phyloP scores from a whole-genome alignment of 495 filamentous ascomycete species.

The Tetracladium setigerum region DNA sequence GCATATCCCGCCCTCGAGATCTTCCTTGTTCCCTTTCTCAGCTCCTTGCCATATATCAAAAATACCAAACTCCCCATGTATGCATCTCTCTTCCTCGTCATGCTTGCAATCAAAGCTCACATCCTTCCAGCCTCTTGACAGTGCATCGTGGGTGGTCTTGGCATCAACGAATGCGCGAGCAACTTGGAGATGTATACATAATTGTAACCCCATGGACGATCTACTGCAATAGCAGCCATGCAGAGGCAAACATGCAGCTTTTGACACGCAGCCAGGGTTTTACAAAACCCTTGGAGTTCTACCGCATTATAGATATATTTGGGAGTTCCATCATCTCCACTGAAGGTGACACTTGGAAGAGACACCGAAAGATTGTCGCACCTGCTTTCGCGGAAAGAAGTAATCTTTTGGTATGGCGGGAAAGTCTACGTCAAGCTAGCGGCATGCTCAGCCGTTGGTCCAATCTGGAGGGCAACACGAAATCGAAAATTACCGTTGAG shows the following conservation, averaged over 20 bases:
- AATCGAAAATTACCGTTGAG: slow-evolving; percentile 6
- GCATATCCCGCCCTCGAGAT: not conserved
- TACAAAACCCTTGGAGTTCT: slow-evolving; percentile 54
- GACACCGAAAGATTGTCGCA: slow-evolving; percentile 61
- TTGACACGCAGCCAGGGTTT: slow-evolving; percentile 55
- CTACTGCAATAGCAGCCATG: slow-evolving; percentile 42
- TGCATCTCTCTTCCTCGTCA: not conserved
- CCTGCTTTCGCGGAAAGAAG: slow-evolving; percentile 67
- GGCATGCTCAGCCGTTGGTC: slow-evolving; percentile 10
- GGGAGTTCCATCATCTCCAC: slow-evolving; percentile 57
- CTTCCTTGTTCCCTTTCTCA: not conserved
- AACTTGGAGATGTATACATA: slow-evolving; percentile 11
- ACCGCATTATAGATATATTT: slow-evolving; percentile 50
- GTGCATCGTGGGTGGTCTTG: not conserved
- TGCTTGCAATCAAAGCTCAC: not conserved
- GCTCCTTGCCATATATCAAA: not conserved
- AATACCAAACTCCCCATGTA: not conserved
- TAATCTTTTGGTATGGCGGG: slow-evolving; percentile 44
- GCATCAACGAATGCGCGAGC: slow-evolving; percentile 24
- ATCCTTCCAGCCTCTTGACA: too few relatives aligned
- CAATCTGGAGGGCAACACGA: slow-evolving; percentile 1
- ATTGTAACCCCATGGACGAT: slow-evolving; percentile 33
- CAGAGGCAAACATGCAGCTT: slow-evolving; percentile 53
- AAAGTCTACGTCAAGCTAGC: slow-evolving; percentile 12
- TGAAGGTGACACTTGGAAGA: slow-evolving; percentile 55